phyloP scores from a whole-genome alignment of 495 filamentous ascomycete genomes.

The Venustampulla echinocandica region DNA sequence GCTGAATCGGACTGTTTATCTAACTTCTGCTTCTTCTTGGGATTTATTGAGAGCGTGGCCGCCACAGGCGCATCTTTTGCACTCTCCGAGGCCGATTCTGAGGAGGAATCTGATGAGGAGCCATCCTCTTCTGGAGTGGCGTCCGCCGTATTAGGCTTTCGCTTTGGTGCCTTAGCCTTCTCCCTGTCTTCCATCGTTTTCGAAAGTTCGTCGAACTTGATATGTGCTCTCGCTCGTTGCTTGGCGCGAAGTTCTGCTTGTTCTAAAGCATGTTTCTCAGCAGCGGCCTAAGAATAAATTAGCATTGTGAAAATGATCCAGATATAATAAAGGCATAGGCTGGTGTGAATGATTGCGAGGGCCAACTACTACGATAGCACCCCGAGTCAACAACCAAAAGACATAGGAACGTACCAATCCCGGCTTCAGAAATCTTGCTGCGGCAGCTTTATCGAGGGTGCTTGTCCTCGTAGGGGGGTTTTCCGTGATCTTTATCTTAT shows the following conservation, averaged over 20 bases:
- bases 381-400: no score
- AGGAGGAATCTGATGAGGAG: slow-evolving; percentile 24
- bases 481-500: slow-evolving; percentile 70
- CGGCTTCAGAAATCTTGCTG: slow-evolving; percentile 68
- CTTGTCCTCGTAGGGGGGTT: slow-evolving; percentile 44
- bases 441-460: slow-evolving; percentile 71
- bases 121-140: slow-evolving; percentile 9
- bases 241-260: slow-evolving; percentile 44
- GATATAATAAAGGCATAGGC: background rate
- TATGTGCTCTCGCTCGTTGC: slow-evolving; percentile 40
- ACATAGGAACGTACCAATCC: slow-evolving; percentile 52
- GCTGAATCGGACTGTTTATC: slow-evolving; percentile 1
- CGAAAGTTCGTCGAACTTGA: slow-evolving; percentile 36
- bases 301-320: no score
- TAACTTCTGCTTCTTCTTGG: slow-evolving; percentile 12
- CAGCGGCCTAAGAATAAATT: slow-evolving; percentile 44
- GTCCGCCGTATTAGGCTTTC: slow-evolving; percentile 29
- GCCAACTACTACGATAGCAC: no score
- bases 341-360: background rate
- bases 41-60: background rate
- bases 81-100: slow-evolving; percentile 14
- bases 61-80: slow-evolving; percentile 1
- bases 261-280: slow-evolving; percentile 51
- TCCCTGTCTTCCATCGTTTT: slow-evolving; percentile 7
- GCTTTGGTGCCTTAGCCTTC: slow-evolving; percentile 17